These are phyloP conservation scores for Scedosporium minutisporum DNA, from an alignment of 2,329 filamentous ascomycete genomes.

Conservation along the genomic window DNA sequence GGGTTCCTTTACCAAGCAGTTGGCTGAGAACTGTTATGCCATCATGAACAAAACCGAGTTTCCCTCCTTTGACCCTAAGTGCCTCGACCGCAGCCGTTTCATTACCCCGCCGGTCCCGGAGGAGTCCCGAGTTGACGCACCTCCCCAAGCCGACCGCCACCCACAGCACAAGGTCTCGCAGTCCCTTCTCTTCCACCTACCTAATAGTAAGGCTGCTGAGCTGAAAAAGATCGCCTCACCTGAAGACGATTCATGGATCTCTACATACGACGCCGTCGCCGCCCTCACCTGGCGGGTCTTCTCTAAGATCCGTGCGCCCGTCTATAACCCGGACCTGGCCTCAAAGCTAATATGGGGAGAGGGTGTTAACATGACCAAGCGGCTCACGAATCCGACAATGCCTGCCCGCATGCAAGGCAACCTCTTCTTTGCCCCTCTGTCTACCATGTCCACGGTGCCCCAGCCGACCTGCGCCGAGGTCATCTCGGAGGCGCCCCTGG, in stretches of 20 bases:
- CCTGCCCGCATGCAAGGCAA: constrained; percentile 26
- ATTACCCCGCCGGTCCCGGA: constrained; percentile 17
- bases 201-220: constrained; percentile 29
- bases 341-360: constrained; percentile 23
- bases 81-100: constrained; percentile 24
- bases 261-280: constrained; percentile 33
- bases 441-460: constrained; percentile 15
- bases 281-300: constrained; percentile 31
- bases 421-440: constrained; percentile 19
- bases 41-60: constrained; percentile 17
- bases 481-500: constrained; percentile 24
- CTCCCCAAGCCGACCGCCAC: constrained; percentile 19
- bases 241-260: constrained; percentile 28
- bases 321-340: constrained; percentile 21
- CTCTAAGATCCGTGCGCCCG: constrained; percentile 21
- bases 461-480: constrained; percentile 22
- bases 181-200: constrained; percentile 30
- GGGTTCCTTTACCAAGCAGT: constrained; percentile 25
- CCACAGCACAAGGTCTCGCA: constrained; percentile 15
- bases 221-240: constrained; percentile 27
- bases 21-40: constrained; percentile 32
- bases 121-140: constrained; percentile 19
- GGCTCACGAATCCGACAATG: constrained; percentile 22
- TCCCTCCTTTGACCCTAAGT: constrained; percentile 24
- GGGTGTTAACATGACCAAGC: constrained; percentile 27